phyloP scores from a whole-genome alignment of 306 rosid genomes.

The Astragalus glycyphyllos region DNA sequence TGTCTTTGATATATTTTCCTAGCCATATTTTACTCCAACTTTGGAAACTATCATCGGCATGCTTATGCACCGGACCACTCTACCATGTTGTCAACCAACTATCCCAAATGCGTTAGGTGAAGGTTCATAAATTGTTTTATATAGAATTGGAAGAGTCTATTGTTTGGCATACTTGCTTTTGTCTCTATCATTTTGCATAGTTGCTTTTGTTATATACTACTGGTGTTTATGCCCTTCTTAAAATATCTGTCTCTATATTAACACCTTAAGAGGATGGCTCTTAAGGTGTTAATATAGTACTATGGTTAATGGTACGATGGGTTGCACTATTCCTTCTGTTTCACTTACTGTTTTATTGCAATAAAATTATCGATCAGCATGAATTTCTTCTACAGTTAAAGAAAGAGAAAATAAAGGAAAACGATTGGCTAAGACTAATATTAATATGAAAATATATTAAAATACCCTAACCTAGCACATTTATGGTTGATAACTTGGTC shows the following conservation, averaged over 20 bases:
- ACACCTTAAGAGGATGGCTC: slow-evolving; percentile 25
- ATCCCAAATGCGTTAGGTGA: not conserved
- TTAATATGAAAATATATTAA: slow-evolving; percentile 20
- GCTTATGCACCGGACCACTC: not conserved
- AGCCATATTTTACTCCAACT: slow-evolving; percentile 8
- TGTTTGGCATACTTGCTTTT: not conserved
- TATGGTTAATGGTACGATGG: slow-evolving; percentile 13
- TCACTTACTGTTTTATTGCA: slow-evolving; percentile 19
- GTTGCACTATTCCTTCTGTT: slow-evolving; percentile 33
- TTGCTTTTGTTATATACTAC: slow-evolving; percentile 24
- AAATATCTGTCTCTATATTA: slow-evolving; percentile 3
- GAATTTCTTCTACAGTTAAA: slow-evolving; percentile 11
- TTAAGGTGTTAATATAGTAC: slow-evolving; percentile 13
- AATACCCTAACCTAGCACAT: not conserved
- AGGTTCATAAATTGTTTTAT: slow-evolving; percentile 6
- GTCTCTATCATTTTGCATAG: slow-evolving; percentile 8
- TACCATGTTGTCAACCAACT: not conserved
- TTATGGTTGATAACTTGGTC: not conserved
- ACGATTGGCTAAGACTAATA: not conserved
- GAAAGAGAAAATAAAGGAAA: not conserved
- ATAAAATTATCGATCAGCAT: slow-evolving; percentile 20
- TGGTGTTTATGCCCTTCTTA: slow-evolving; percentile 17
- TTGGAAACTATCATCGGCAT: not conserved
- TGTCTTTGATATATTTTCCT: slow-evolving; percentile 8
- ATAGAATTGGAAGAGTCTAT: slow-evolving; percentile 4